A percentile compares a stretch with the other conserved stretches of the same genome.
These are phyloP conservation scores for Globisporangium rhizosaccharum DNA, from an alignment of 352 stramenopile species.

Conservation along the genomic window DNA sequence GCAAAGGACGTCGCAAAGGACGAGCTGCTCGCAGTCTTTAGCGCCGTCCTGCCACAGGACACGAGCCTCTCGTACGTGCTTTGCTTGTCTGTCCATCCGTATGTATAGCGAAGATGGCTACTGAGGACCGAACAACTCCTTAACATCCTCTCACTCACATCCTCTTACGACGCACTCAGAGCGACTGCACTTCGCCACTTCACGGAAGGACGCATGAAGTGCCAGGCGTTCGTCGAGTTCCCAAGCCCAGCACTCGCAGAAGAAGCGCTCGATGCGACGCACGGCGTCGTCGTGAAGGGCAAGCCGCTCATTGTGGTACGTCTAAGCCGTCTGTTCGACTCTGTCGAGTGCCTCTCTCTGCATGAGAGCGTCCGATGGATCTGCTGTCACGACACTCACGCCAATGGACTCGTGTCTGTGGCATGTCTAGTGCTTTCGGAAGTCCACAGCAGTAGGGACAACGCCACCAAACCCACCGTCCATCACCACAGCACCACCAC, in stretches of 20 bases:
- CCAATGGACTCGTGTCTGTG: not conserved
- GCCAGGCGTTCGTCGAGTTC: conserved; percentile 80
- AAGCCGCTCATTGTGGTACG: conserved; percentile 83
- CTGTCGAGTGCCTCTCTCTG: not conserved
- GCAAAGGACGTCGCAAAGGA: conserved; percentile 36
- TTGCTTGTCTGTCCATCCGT: conserved; percentile 21
- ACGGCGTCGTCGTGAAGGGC: conserved; percentile 66
- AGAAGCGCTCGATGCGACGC: conserved; percentile 42
- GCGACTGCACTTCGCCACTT: conserved; percentile 61
- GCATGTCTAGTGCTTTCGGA: conserved; percentile 23
- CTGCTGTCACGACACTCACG: not conserved
- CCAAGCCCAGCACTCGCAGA: conserved; percentile 40
- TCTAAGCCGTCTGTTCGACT: conserved; percentile 1
- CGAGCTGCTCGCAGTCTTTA: conserved; percentile 50
- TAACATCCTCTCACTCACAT: not conserved
- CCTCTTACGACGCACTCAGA: conserved; percentile 17
- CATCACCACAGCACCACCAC: not conserved
- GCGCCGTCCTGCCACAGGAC: conserved; percentile 26
- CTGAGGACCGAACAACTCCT: not conserved
- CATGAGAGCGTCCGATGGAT: not conserved
- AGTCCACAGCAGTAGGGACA: conserved; percentile 1
- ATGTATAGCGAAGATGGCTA: not conserved
- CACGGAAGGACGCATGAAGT: conserved; percentile 77
- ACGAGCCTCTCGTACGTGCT: conserved; percentile 4
- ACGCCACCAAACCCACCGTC: not conserved